A percentile compares a stretch with the other conserved stretches of the same genome.
Conservation (phyloP, 2,329 filamentous ascomycete genomes). For the Diaporthe citriasiana region DNA sequence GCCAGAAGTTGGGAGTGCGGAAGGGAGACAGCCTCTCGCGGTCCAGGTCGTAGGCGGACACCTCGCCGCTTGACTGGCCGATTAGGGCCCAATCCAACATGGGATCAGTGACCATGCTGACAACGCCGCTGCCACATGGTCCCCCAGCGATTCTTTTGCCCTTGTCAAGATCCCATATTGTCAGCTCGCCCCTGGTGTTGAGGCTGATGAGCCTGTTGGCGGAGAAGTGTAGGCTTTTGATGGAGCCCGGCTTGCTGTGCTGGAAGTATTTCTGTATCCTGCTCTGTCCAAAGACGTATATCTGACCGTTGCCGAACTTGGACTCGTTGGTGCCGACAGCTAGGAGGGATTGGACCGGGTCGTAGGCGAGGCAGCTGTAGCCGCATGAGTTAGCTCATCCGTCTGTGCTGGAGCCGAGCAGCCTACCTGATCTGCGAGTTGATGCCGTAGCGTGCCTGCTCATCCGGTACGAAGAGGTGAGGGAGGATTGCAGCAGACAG, state of each 20-base stretch:
- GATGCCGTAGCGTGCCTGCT: slow-evolving; percentile 86
- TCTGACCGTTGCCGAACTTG: slow-evolving; percentile 85
- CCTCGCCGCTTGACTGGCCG: slow-evolving; percentile 84
- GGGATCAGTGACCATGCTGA: slow-evolving; percentile 83
- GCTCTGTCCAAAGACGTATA: slow-evolving; percentile 89
- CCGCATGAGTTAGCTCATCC: slow-evolving; percentile 39
- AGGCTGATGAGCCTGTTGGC: slow-evolving; percentile 87
- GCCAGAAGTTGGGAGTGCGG: slow-evolving; percentile 90
- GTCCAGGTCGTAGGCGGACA: slow-evolving; percentile 94
- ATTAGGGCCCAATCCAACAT: slow-evolving; percentile 94
- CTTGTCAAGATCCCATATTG: slow-evolving; percentile 83
- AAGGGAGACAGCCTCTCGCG: slow-evolving; percentile 81
- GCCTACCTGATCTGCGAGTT: slow-evolving; percentile 78
- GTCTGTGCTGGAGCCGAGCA: neutral
- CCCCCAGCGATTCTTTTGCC: slow-evolving; percentile 77
- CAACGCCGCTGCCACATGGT: slow-evolving; percentile 82
- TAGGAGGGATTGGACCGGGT: slow-evolving; percentile 92
- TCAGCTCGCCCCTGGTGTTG: slow-evolving; percentile 88
- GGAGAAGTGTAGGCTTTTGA: slow-evolving; percentile 85
- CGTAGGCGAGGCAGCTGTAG: slow-evolving; percentile 87
- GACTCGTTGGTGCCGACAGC: slow-evolving; percentile 92
- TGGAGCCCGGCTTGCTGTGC: slow-evolving; percentile 79
- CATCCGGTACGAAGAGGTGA: slow-evolving; percentile 85
- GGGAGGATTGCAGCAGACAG: slow-evolving; percentile 85
- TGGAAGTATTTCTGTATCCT: slow-evolving; percentile 83